phyloP scores from a whole-genome alignment of 331 rosid genomes.

The Quercus lobata region DNA sequence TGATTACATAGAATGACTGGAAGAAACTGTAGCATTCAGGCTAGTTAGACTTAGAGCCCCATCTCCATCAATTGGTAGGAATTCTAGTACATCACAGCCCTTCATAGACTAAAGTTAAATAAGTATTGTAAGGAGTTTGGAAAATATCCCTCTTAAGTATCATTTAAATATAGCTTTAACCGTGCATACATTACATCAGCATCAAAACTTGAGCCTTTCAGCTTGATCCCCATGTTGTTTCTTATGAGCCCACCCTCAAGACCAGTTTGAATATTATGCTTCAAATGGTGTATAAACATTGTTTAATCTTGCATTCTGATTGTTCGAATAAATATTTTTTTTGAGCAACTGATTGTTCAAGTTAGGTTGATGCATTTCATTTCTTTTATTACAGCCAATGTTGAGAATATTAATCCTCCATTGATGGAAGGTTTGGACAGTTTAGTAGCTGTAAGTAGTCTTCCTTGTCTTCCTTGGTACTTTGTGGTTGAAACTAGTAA shows the following conservation, averaged over 20 bases:
- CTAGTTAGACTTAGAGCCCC: too few species aligned
- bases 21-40: too few species aligned
- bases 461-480: neutral
- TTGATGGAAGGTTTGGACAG: conserved; percentile 67
- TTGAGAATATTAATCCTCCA: conserved; percentile 70
- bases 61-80: too few species aligned
- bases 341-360: neutral
- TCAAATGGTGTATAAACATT: neutral
- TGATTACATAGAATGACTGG: too few species aligned
- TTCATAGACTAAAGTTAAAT: neutral
- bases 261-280: neutral
- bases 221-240: neutral
- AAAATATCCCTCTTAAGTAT: neutral
- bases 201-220: neutral
- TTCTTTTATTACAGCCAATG: conserved; percentile 38
- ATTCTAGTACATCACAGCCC: neutral
- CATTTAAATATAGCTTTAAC: neutral
- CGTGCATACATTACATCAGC: neutral
- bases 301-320: neutral
- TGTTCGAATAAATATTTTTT: neutral
- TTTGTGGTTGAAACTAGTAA: neutral
- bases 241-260: neutral
- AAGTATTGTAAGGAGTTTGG: neutral
- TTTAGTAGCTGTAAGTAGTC: conserved; percentile 51
- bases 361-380: conserved; percentile 12